Conservation (phyloP, 2,329 filamentous ascomycete species). For the Purpureocillium lavendulum region DNA sequence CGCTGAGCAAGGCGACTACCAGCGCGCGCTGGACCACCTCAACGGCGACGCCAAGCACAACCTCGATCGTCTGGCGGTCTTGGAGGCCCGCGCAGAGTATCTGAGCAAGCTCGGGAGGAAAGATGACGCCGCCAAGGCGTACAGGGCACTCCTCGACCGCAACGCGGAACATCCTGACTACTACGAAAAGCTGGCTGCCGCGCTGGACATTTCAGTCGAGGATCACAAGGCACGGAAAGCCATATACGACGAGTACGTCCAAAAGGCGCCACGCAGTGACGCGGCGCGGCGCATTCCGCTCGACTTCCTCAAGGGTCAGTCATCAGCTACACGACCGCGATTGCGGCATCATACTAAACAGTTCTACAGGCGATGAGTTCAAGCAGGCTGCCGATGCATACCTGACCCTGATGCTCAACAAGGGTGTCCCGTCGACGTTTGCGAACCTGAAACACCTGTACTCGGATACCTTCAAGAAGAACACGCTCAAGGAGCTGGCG, state of each 20-base stretch:
- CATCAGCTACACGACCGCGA: background rate
- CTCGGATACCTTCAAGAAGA: slow-evolving; percentile 65
- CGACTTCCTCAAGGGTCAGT: slow-evolving; percentile 70
- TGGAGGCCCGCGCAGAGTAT: slow-evolving; percentile 83
- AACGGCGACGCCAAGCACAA: slow-evolving; percentile 68
- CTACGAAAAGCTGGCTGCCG: slow-evolving; percentile 68
- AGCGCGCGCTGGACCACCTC: slow-evolving; percentile 80
- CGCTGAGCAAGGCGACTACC: slow-evolving; percentile 74
- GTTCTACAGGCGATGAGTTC: slow-evolving; percentile 64
- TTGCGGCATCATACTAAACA: slow-evolving; percentile 10
- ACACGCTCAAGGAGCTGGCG: slow-evolving; percentile 66
- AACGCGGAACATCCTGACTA: slow-evolving; percentile 85
- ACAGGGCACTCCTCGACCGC: slow-evolving; percentile 70
- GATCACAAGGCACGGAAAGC: slow-evolving; percentile 60
- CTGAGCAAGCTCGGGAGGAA: slow-evolving; percentile 68
- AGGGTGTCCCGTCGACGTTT: slow-evolving; percentile 92
- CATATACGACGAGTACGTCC: slow-evolving; percentile 68
- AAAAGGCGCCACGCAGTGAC: slow-evolving; percentile 76
- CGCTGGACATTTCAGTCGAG: slow-evolving; percentile 50
- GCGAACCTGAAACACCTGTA: slow-evolving; percentile 95
- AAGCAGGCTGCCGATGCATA: slow-evolving; percentile 69
- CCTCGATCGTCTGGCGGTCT: slow-evolving; percentile 73
- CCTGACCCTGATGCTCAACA: slow-evolving; percentile 75
- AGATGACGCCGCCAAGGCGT: slow-evolving; percentile 74
- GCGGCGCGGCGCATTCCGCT: slow-evolving; percentile 79